These are phyloP conservation scores for Phytophthora aleatoria DNA, from an alignment of 352 stramenopile species.

Conservation along the genomic window DNA sequence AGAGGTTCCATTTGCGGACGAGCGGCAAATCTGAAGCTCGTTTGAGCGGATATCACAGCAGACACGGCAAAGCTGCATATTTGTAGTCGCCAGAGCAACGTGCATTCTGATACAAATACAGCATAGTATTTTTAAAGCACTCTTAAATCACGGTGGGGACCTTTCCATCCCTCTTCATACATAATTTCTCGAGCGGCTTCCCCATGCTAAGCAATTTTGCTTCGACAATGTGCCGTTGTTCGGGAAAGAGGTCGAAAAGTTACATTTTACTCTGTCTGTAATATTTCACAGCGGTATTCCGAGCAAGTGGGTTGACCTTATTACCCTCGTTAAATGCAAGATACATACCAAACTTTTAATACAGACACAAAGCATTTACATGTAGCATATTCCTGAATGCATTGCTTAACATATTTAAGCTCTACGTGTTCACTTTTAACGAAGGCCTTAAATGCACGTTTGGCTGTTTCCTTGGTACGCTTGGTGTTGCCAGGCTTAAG, in stretches of 20 bases:
- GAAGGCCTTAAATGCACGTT: not conserved
- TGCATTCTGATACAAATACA: too few relatives aligned
- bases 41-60: too few relatives aligned
- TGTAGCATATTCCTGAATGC: not conserved
- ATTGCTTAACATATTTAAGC: not conserved
- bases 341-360: not conserved
- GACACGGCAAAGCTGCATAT: too few relatives aligned
- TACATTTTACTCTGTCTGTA: too few relatives aligned
- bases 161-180: not conserved
- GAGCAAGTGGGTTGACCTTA: not conserved
- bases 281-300: too few relatives aligned
- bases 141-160: not conserved
- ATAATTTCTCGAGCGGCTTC: too few relatives aligned
- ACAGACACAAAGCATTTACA: not conserved
- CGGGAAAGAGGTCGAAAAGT: too few relatives aligned
- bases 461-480: not conserved
- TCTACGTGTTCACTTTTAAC: not conserved
- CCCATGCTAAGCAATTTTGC: too few relatives aligned
- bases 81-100: too few relatives aligned
- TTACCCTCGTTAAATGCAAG: not conserved
- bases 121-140: not conserved
- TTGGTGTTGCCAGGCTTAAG: not conserved
- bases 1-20: too few relatives aligned
- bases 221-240: too few relatives aligned
- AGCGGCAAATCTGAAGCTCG: too few relatives aligned